Evolutionary conservation across 148 eudicot species (phyloP).

Genomic region (Rhododendron simsii): DNA sequence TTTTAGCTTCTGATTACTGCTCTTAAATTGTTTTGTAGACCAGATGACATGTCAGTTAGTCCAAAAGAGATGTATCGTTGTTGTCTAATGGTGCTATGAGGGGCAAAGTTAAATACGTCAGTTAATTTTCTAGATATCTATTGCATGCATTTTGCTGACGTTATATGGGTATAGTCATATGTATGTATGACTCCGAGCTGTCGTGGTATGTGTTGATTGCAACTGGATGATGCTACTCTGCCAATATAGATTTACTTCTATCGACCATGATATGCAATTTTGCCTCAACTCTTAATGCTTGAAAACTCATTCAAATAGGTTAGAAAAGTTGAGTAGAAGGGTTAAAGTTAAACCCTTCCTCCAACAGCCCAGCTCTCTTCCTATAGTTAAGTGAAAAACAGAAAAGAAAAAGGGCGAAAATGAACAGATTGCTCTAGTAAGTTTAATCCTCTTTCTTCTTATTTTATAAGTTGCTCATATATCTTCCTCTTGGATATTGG

Average conservation of each 20-base stretch:
- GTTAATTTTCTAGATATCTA: not conserved
- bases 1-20: not conserved
- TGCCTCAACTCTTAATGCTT: not conserved
- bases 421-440: not conserved
- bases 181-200: not conserved
- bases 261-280: not conserved
- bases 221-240: not conserved
- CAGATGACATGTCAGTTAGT: not conserved
- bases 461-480: constrained; percentile 12
- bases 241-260: not conserved
- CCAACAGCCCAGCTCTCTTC: no score
- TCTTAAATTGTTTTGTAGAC: not conserved
- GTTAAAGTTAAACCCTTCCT: not conserved
- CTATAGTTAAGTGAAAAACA: not conserved
- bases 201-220: not conserved
- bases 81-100: not conserved
- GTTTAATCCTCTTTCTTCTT: not conserved
- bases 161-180: not conserved
- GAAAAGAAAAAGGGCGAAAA: not conserved
- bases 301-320: not conserved
- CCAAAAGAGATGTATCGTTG: not conserved
- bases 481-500: constrained; percentile 8
- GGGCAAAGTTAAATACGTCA: not conserved
- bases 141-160: not conserved
- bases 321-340: not conserved